phyloP scores from a whole-genome alignment of 2,329 filamentous ascomycete species.

The Trichophyton mentagrophytes region DNA sequence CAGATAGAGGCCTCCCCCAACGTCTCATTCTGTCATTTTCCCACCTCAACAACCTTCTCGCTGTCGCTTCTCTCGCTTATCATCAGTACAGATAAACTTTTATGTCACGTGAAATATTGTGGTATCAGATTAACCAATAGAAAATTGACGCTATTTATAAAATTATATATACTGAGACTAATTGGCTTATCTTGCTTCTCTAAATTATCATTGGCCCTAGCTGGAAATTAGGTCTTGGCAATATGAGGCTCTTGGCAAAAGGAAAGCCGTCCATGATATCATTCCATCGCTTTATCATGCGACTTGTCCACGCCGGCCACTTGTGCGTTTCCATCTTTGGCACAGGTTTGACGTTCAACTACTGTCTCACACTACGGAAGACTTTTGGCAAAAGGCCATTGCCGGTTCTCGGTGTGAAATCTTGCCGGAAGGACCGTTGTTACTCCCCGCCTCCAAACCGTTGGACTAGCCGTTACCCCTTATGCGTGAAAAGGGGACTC shows the following conservation, averaged over 20 bases:
- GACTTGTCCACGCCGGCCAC: background rate
- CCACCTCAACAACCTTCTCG: too few species aligned
- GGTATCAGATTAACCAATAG: too few species aligned
- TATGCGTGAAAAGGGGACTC: background rate
- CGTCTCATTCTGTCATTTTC: too few species aligned
- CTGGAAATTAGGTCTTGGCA: background rate
- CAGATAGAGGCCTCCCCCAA: too few species aligned
- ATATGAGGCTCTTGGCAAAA: background rate
- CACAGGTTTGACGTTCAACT: too few species aligned
- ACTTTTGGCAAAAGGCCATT: background rate
- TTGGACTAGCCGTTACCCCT: background rate
- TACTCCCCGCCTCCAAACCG: background rate
- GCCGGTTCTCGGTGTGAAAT: background rate
- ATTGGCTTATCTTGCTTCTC: too few species aligned
- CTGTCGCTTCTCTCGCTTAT: too few species aligned
- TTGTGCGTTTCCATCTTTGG: too few species aligned
- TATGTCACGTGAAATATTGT: too few species aligned
- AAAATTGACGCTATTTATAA: too few species aligned
- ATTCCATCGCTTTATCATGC: background rate
- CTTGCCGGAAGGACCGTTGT: background rate
- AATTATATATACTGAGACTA: too few species aligned
- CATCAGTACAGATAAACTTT: too few species aligned
- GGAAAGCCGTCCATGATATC: background rate
- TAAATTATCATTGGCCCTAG: background rate
- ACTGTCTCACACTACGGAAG: background rate